A percentile compares a stretch with the other conserved stretches of the same genome.
These are phyloP conservation scores for Geotrichum fermentans DNA, from an alignment of 1,139 yeast genomes.

Conservation along the genomic window DNA sequence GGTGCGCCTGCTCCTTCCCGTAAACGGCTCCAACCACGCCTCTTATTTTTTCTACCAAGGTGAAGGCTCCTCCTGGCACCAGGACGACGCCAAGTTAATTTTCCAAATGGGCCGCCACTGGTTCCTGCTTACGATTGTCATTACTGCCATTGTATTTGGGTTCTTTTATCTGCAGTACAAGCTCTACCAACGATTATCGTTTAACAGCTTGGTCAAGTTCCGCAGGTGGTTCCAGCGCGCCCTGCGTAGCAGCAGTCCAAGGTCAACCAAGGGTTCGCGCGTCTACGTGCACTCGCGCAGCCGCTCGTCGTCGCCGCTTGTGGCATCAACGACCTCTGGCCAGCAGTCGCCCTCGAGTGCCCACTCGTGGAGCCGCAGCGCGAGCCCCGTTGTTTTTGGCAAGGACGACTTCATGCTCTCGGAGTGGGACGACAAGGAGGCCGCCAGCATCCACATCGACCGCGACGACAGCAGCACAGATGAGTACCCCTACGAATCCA, in stretches of 20 bases:
- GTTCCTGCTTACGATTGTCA: constrained; percentile 61
- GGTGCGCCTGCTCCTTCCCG: constrained; percentile 65
- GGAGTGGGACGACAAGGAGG: constrained; percentile 2
- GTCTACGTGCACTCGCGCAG: background rate
- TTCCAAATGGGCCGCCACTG: constrained; percentile 67
- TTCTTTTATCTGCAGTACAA: constrained; percentile 61
- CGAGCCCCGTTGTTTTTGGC: background rate
- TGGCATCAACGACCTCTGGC: background rate
- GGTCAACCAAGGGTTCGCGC: background rate
- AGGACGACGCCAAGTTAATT: constrained; percentile 75
- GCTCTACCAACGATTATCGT: constrained; percentile 39
- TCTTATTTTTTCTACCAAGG: constrained; percentile 59
- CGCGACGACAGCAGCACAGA: background rate
- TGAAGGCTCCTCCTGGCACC: constrained; percentile 85
- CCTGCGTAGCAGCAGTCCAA: background rate
- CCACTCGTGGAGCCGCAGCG: constrained; percentile 8
- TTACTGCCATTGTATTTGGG: constrained; percentile 54
- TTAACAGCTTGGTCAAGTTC: constrained; percentile 3
- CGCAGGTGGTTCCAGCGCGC: background rate
- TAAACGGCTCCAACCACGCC: constrained; percentile 40
- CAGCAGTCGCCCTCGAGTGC: background rate
- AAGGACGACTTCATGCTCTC: background rate
- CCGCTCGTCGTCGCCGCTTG: background rate
- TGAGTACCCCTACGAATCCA: background rate
- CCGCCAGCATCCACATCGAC: background rate